Evolutionary conservation across 2,329 filamentous ascomycete species (phyloP), one percentile per base, ranked within the genome.

Genomic region (Elsinoe fawcettii): DNA sequence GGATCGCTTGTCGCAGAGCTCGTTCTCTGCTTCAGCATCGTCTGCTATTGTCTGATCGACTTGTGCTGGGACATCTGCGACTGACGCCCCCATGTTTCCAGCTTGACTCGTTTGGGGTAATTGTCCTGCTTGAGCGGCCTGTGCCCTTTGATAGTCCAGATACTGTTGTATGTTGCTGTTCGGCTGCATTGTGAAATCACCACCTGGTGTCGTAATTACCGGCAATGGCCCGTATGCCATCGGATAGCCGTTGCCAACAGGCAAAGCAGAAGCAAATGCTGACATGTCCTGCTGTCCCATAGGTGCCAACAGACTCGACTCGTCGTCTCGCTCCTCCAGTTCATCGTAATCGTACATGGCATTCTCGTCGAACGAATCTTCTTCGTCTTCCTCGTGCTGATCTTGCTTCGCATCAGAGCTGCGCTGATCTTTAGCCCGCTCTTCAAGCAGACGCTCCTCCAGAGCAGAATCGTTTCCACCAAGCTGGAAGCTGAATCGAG

Each of bases 401-500:
- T 59, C 41, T 16, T 27, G 11, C 49, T 51, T 37, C 22, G 37
- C 14, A 23, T 43, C 14, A 20, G 25, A 6, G 18, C 30, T n/a
- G 47, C 51, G 81, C 56, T 83, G 81, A 62, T 86, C 80, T 14
- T 70, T 85, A 67, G 90, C 86, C 49, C 83, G 80, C 63, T 89
- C 88, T 68, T 90, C 88, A 39, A 90, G 73, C 36, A 86, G 68
- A 68, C 84, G 86, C 69, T 86, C 83, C 64, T 86, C 81, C 0
- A 75, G 74, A 3, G 78, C 75, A 4, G 81, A 83, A 12, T 86
- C 86, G 5, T 82, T 82, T 4, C 85, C 85, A 14, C 84, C 80
- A 77, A 90, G 88, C 65, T 91, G 87, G 65, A 92, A 92, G 64
- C 87, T 91, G 66, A 92, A 91, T 12, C 88, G 77, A 0, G 86